Evolutionary conservation across 768 basidiomycete species (phyloP).

Genomic region (Lentinula sp.): DNA sequence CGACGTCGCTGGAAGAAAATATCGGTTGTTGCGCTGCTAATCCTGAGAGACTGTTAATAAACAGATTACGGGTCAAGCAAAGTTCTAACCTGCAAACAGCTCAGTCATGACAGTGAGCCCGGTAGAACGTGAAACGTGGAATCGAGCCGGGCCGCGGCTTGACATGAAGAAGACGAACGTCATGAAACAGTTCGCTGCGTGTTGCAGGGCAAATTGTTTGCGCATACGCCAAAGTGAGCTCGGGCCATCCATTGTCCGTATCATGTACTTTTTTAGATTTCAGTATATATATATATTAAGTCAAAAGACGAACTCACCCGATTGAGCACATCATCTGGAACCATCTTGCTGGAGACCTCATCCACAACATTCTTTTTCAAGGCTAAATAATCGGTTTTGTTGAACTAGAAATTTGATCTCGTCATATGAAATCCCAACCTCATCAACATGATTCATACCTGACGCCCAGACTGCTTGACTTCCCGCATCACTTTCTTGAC

Average conservation of each 20-base stretch:
- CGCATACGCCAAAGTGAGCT: conserved; percentile 94
- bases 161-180: conserved; percentile 83
- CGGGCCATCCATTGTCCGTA: conserved; percentile 74
- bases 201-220: conserved; percentile 91
- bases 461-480: conserved; percentile 42
- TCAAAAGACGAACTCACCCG: conserved; percentile 46
- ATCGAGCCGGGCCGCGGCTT: conserved; percentile 76
- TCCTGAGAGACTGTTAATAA: conserved; percentile 20
- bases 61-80: neutral
- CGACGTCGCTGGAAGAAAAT: conserved; percentile 76
- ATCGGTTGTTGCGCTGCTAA: conserved; percentile 43
- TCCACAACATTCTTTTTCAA: conserved; percentile 84
- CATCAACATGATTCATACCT: conserved; percentile 23
- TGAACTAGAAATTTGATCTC: conserved; percentile 32
- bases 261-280: conserved; percentile 68
- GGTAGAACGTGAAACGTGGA: conserved; percentile 84
- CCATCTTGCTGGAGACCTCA: conserved; percentile 80
- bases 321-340: conserved; percentile 83
- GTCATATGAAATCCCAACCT: neutral
- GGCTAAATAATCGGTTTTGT: conserved; percentile 59
- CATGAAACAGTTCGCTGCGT: conserved; percentile 87
- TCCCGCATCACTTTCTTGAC: conserved; percentile 64
- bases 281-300: conserved; percentile 4
- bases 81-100: conserved; percentile 65
- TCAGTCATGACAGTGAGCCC: conserved; percentile 93